Evolutionary conservation across 805 yeast species (phyloP).

Genomic region (Suhomyces canberraensis): DNA sequence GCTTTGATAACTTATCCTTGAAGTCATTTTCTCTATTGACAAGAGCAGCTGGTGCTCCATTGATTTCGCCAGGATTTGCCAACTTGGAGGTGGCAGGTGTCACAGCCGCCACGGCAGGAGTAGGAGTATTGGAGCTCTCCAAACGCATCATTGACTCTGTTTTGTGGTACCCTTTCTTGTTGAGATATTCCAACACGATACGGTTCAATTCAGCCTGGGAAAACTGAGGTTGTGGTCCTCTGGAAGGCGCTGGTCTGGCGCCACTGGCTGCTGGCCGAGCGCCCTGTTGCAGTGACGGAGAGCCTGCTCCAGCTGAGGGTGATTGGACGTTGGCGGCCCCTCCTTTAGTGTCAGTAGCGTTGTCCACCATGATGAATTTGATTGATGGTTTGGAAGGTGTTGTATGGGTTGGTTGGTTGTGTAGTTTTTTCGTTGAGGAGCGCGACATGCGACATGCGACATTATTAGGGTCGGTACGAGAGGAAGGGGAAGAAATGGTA

Average conservation of each 20-base stretch:
- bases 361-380: not conserved
- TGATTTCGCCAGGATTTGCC: slow-evolving; percentile 33
- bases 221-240: slow-evolving; percentile 43
- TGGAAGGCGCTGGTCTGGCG: slow-evolving; percentile 9
- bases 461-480: too few relatives aligned
- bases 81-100: slow-evolving; percentile 41
- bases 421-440: not conserved
- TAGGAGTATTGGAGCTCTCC: slow-evolving; percentile 67
- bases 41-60: slow-evolving; percentile 1
- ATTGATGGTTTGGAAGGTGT: not conserved
- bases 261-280: slow-evolving; percentile 3
- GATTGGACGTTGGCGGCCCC: not conserved
- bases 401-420: not conserved
- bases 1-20: slow-evolving; percentile 23
- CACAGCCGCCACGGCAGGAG: slow-evolving; percentile 49
- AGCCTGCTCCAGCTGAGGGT: slow-evolving; percentile 1
- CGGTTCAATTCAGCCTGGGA: slow-evolving; percentile 87
- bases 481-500: too few relatives aligned
- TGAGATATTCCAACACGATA: slow-evolving; percentile 87
- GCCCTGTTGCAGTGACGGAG: slow-evolving; percentile 1
- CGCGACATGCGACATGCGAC: not conserved
- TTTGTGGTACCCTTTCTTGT: slow-evolving; percentile 88
- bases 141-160: slow-evolving; percentile 93
- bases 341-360: not conserved
- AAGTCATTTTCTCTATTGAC: slow-evolving; percentile 23